Evolutionary conservation across 352 stramenopile species (phyloP), one percentile per base, ranked within the genome.

Genomic region (Phytopythium cucurbitacearum): DNA sequence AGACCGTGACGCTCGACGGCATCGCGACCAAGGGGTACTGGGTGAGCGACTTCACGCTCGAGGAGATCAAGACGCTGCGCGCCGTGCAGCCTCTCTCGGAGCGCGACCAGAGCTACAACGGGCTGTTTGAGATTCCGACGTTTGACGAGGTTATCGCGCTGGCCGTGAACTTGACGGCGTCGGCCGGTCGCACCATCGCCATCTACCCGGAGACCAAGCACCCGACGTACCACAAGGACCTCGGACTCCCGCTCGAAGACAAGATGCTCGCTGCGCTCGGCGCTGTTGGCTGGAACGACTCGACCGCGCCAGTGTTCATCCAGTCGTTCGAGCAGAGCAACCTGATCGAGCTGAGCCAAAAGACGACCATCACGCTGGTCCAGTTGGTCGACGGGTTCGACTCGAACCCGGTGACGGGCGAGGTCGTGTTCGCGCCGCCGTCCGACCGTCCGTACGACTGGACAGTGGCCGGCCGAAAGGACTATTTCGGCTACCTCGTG

Each of bases 141-240:
- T 85, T 97, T 45, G 76, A 85, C 40, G 84, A 97, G 46, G 87
- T 97, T 62, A 77, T 97, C 32, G 64, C 81, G 38, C 65, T 97
- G 9, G 71, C 91, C 42, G 71, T 87, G 66, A 61, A 53, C 63
- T 80, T 89, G 69, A 70, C 81, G 44, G 59, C 66, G 51, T 65
- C 85, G 45, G 71, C 73, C 42, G 74, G 73, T 35, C 73, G 74
- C 44, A 82, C 69, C 15, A 74, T 91, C 16, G 86, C 87, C 33
- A 86, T 97, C 49, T 97, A 97, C 64, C 73, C 78, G 3, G 89
- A 97, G 71, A 75, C 89, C 36, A 97, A 97, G 64, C 75, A 96
- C 60, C 80, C 76, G 54, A 92, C 68, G 47, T 88, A 88, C 64
- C 68, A 90, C 68, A 68, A 80, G 50, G 57, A 69, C 6, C 57